Evolutionary conservation across 345 rosid species (phyloP).

Genomic region (Eucalyptus paniculata): DNA sequence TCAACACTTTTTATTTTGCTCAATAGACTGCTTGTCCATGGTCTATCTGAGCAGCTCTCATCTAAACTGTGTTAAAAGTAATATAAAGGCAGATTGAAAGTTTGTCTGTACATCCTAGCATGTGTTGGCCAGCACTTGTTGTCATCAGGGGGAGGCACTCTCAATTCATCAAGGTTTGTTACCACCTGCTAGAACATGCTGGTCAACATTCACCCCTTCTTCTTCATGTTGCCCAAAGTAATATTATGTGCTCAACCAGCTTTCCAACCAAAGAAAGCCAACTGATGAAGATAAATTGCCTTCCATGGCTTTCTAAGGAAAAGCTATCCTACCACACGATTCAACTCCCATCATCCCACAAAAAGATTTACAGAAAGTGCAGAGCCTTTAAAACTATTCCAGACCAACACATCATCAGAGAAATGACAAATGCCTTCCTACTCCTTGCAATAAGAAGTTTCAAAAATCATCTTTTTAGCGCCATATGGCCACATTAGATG

Average conservation of each 20-base stretch:
- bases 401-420: background rate
- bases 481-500: background rate
- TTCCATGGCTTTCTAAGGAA: background rate
- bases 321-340: background rate
- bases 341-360: background rate
- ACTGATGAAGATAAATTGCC: background rate
- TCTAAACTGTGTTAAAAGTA: background rate
- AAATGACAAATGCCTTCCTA: background rate
- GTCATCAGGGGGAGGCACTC: background rate
- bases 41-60: background rate
- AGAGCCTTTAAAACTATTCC: background rate
- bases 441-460: background rate
- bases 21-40: background rate
- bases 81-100: background rate
- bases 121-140: background rate
- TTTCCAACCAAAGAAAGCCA: background rate
- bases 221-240: background rate
- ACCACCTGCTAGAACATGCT: background rate
- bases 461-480: background rate
- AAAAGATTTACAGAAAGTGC: background rate
- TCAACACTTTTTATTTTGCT: background rate
- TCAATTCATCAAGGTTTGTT: background rate
- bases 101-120: background rate
- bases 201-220: background rate
- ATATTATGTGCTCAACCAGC: background rate